Evolutionary conservation across 1,284 basidiomycete genomes (phyloP).

Genomic region (Cutaneotrichosporon sp.): DNA sequence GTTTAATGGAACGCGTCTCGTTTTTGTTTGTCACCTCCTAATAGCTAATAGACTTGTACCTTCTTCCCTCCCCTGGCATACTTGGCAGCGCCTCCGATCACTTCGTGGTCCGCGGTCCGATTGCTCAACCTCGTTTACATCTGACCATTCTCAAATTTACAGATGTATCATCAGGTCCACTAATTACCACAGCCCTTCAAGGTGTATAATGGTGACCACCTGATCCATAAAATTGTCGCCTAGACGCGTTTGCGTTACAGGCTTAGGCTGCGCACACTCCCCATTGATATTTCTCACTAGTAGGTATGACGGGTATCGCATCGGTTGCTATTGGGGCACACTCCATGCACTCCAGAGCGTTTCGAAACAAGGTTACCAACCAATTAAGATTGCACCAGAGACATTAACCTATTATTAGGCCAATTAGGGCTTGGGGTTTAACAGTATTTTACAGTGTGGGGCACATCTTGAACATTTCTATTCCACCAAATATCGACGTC

Average conservation of each 20-base stretch:
- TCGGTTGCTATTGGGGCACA: too few species aligned
- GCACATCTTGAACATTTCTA: background rate
- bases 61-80: background rate
- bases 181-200: background rate
- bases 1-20: background rate
- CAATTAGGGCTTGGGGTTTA: background rate
- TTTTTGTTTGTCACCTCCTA: background rate
- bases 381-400: background rate
- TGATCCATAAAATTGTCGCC: background rate
- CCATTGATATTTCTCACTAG: background rate
- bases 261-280: too few species aligned
- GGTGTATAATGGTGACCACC: background rate
- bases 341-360: too few species aligned
- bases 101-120: too few species aligned
- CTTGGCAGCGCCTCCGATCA: background rate
- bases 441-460: background rate
- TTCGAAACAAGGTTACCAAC: too few species aligned
- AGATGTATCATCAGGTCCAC: background rate
- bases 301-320: background rate
- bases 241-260: background rate
- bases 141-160: too few species aligned
- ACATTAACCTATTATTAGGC: background rate
- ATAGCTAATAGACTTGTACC: too few species aligned
- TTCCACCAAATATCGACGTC: background rate
- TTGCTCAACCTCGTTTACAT: background rate